These are phyloP conservation scores for Mortierella sp. DNA, from an alignment of 371 early-diverging fungal genomes.

Conservation along the genomic window DNA sequence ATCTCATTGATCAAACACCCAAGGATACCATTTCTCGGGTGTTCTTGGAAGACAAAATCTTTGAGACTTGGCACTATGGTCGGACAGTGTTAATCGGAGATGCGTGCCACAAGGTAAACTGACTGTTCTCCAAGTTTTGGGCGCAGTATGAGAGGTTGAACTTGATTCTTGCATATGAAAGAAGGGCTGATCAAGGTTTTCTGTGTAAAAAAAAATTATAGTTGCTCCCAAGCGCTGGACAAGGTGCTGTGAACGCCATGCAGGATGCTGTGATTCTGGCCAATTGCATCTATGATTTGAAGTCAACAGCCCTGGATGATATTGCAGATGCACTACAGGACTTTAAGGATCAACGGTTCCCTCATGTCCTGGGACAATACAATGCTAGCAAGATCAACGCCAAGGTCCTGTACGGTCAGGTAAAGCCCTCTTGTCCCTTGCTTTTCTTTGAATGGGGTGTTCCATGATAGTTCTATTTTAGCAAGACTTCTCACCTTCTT, in stretches of 20 bases:
- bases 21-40: conserved; percentile 29
- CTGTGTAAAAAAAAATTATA: no score
- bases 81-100: conserved; percentile 28
- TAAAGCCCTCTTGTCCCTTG: background rate
- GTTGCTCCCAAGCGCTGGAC: conserved; percentile 5
- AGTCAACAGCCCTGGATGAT: conserved; percentile 1
- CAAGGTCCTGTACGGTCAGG: background rate
- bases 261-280: conserved; percentile 17
- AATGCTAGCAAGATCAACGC: conserved; percentile 4
- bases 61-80: conserved; percentile 33
- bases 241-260: conserved; percentile 21
- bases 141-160: no score
- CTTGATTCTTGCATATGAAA: no score
- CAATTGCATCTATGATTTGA: conserved; percentile 7
- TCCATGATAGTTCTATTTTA: no score
- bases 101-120: conserved; percentile 26
- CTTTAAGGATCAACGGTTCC: conserved; percentile 8
- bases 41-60: conserved; percentile 28
- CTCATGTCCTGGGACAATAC: background rate
- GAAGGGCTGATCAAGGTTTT: no score
- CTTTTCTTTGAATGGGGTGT: no score
- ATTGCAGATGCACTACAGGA: background rate
- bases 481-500: no score
- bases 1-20: conserved; percentile 13
- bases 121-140: no score